Base-by-base conservation (phyloP, 805 yeast genomes). In the Ogataea henricii region DNA sequence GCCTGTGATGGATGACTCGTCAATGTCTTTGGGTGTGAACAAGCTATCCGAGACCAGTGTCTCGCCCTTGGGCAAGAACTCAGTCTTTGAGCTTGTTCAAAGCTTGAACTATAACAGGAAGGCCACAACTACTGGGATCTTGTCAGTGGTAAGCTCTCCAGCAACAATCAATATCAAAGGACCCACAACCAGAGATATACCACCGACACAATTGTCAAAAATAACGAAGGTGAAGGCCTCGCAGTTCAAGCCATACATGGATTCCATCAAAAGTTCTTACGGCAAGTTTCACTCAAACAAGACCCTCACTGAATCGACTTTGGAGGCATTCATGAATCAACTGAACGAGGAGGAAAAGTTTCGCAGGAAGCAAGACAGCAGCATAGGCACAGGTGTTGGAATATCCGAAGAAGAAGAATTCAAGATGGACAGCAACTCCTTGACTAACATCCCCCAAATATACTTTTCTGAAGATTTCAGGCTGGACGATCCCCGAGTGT, bases 401-500 rank as follows among this genome's bases (percentile, higher is more conserved):
- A 34, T 45, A 6, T 34, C 40, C 12, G 64, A 63, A 22, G 53
- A 56, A 41, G 60, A 55, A 29, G 60, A 63, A 38, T 55, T 52
- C 17, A 53, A 48, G 13, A 23, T 58, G 20, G 67, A 57, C 26
- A 37, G 53, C 6, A 63, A 64, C 26, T 58, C 66, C 8, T 50
- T 81, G 40, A 55, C 67, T 6, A 63, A 73, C 49, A 78, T 94
- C 5, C 98, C 99, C 0, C 65, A 70, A 2, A 79, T 89, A 1
- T 94, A 79, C 57, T 82, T 85, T 52, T 78, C 77, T 21, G 71
- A 77, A 6, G 77, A 82, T 34, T 94, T 94, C 67, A 75, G 88
- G 53, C 72, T 94, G 33, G 97, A 94, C 57, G 89, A 94, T 62
- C 97, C 97, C 6, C 75, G 96, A 47, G 76, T 84, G 1, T 92